Percentiles rank a stretch among this genome's conserved stretches.
phyloP scores from a whole-genome alignment of 2,329 filamentous ascomycete species.

The Fusarium burgessii region DNA sequence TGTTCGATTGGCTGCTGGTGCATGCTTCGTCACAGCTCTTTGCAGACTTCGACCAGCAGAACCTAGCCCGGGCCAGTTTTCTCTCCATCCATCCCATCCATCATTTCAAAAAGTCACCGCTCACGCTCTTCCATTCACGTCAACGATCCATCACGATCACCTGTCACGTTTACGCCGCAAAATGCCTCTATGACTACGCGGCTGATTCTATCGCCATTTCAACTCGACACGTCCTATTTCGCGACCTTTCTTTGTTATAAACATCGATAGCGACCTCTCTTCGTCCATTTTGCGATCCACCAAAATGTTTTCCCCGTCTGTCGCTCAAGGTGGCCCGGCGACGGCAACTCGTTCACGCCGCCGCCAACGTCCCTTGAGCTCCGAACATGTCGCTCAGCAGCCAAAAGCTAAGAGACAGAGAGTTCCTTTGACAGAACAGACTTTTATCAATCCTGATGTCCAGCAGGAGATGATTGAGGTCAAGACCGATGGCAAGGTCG shows the following conservation, averaged over 20 bases:
- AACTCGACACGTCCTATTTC: slow-evolving; percentile 24
- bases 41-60: slow-evolving; percentile 27
- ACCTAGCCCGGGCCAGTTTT: slow-evolving; percentile 33
- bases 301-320: slow-evolving; percentile 71
- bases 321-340: slow-evolving; percentile 64
- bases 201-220: slow-evolving; percentile 42
- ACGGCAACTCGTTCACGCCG: slow-evolving; percentile 71
- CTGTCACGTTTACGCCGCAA: slow-evolving; percentile 40
- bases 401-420: slow-evolving; percentile 74
- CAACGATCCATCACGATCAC: slow-evolving; percentile 31
- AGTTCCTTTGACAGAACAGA: slow-evolving; percentile 68
- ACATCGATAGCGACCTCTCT: slow-evolving; percentile 26
- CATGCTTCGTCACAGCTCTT: slow-evolving; percentile 47
- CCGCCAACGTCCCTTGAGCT: slow-evolving; percentile 69
- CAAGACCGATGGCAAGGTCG: slow-evolving; percentile 65
- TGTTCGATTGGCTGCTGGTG: slow-evolving; percentile 44
- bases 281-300: slow-evolving; percentile 40
- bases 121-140: slow-evolving; percentile 37
- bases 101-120: slow-evolving; percentile 41
- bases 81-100: slow-evolving; percentile 33
- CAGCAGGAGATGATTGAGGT: slow-evolving; percentile 67
- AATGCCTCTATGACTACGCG: slow-evolving; percentile 46
- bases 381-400: slow-evolving; percentile 66
- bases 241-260: slow-evolving; percentile 19
- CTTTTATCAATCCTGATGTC: slow-evolving; percentile 64